Evolutionary conservation across 345 rosid species (phyloP).

Genomic region (Populus davidiana): DNA sequence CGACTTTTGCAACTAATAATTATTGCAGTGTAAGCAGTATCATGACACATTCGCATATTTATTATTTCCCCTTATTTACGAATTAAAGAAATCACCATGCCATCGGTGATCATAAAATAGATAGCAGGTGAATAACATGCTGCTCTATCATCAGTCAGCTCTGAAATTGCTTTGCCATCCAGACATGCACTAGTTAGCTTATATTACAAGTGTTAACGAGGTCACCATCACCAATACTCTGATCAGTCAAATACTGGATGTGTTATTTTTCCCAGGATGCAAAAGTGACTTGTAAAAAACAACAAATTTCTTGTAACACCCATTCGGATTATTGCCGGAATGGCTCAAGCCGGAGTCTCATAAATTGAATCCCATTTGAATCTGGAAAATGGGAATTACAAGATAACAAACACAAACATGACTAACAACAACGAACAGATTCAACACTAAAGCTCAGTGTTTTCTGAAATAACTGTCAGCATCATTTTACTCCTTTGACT

Average conservation of each 20-base stretch:
- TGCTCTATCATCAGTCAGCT: too few species aligned
- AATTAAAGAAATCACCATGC: too few species aligned
- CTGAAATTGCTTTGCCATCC: too few species aligned
- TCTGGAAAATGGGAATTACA: slow-evolving; percentile 36
- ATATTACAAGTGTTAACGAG: neutral
- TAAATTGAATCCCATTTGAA: slow-evolving; percentile 26
- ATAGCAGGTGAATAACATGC: too few species aligned
- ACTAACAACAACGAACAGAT: slow-evolving; percentile 13
- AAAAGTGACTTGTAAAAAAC: slow-evolving; percentile 5
- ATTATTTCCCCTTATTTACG: too few species aligned
- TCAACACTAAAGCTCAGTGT: slow-evolving; percentile 18
- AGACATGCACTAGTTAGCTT: too few species aligned
- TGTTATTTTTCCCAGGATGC: neutral
- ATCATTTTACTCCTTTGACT: slow-evolving; percentile 41
- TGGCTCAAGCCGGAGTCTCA: slow-evolving; percentile 25
- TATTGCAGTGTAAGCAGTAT: too few species aligned
- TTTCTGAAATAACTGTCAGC: slow-evolving; percentile 2
- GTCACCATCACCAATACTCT: neutral
- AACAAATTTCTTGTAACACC: slow-evolving; percentile 14
- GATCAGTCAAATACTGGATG: neutral
- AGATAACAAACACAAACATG: slow-evolving; percentile 20
- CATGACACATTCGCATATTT: too few species aligned
- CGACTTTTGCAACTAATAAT: too few species aligned
- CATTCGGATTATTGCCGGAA: slow-evolving; percentile 34
- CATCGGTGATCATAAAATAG: too few species aligned